Evolutionary conservation across 2,329 filamentous ascomycete species (phyloP).

Genomic region (Rachicladosporium sp.): DNA sequence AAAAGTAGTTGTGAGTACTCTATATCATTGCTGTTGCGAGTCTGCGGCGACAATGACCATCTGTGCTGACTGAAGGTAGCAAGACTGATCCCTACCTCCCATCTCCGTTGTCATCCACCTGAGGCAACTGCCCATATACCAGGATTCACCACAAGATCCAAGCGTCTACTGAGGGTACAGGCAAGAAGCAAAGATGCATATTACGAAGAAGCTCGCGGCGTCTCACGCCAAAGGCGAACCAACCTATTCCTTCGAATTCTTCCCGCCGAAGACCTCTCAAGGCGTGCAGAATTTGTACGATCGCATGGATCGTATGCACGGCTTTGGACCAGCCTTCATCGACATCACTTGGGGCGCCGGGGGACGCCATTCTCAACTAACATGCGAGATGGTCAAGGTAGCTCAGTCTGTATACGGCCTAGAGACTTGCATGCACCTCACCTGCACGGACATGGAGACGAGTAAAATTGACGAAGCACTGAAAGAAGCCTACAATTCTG

Average conservation of each 20-base stretch:
- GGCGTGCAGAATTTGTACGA: slow-evolving; percentile 99
- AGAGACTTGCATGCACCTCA: slow-evolving; percentile 98
- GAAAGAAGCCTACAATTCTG: slow-evolving; percentile 77
- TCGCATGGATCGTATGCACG: slow-evolving; percentile 98
- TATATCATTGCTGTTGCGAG: no score
- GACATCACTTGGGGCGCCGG: slow-evolving; percentile 98
- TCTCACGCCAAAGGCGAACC: slow-evolving; percentile 67
- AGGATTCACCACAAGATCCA: no score
- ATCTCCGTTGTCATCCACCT: no score
- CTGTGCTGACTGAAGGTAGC: no score
- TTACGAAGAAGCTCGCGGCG: slow-evolving; percentile 79
- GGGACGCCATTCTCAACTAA: slow-evolving; percentile 79
- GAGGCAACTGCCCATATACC: no score
- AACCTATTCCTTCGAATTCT: slow-evolving; percentile 98
- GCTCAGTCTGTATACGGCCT: slow-evolving; percentile 90
- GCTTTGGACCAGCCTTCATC: slow-evolving; percentile 86
- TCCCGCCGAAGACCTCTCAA: slow-evolving; percentile 92
- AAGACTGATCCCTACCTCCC: no score
- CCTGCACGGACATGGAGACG: slow-evolving; percentile 93
- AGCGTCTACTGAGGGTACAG: no score
- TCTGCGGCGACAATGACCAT: no score
- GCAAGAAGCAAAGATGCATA: slow-evolving; percentile 56
- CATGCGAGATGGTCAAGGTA: slow-evolving; percentile 93
- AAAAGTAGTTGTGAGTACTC: no score
- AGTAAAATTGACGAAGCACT: slow-evolving; percentile 85